Evolutionary conservation across 2,329 filamentous ascomycete genomes (phyloP).

Genomic region (Trichoderma koningiopsis): DNA sequence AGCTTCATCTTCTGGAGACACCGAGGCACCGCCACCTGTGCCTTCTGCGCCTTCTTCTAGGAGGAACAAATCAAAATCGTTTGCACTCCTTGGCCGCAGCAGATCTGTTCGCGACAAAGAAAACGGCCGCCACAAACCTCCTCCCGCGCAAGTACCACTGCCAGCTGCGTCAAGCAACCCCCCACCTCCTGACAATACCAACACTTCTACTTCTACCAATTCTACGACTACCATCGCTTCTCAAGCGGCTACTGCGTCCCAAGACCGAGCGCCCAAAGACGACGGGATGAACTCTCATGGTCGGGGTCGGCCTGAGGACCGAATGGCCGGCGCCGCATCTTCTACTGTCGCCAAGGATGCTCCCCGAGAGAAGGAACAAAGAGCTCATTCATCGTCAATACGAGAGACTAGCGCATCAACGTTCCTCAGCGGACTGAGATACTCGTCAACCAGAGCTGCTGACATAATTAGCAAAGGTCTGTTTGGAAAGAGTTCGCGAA

Average conservation of each 20-base stretch:
- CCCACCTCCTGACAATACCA: slow-evolving; percentile 35
- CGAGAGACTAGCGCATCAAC: slow-evolving; percentile 64
- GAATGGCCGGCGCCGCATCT: slow-evolving; percentile 42
- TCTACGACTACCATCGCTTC: slow-evolving; percentile 38
- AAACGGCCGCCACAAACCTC: slow-evolving; percentile 43
- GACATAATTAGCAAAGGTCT: slow-evolving; percentile 81
- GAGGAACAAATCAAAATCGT: slow-evolving; percentile 58
- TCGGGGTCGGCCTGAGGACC: slow-evolving; percentile 75
- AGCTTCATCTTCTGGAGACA: slow-evolving; percentile 51
- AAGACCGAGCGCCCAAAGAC: slow-evolving; percentile 68
- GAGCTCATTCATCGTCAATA: slow-evolving; percentile 55
- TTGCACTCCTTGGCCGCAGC: slow-evolving; percentile 54
- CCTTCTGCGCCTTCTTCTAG: slow-evolving; percentile 43
- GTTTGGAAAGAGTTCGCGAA: slow-evolving; percentile 75
- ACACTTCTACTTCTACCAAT: background rate
- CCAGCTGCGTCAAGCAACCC: slow-evolving; percentile 32
- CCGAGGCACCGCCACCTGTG: slow-evolving; percentile 43
- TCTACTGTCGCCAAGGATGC: slow-evolving; percentile 45
- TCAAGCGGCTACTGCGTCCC: slow-evolving; percentile 64
- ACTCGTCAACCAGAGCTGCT: slow-evolving; percentile 71
- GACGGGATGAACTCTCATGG: slow-evolving; percentile 66
- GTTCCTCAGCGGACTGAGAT: slow-evolving; percentile 74
- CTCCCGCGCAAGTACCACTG: slow-evolving; percentile 23
- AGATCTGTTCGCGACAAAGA: slow-evolving; percentile 57
- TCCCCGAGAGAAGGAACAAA: slow-evolving; percentile 49